These are phyloP conservation scores for Naegleria lovaniensis DNA, from an alignment of 208 protist species.

Conservation along the genomic window DNA sequence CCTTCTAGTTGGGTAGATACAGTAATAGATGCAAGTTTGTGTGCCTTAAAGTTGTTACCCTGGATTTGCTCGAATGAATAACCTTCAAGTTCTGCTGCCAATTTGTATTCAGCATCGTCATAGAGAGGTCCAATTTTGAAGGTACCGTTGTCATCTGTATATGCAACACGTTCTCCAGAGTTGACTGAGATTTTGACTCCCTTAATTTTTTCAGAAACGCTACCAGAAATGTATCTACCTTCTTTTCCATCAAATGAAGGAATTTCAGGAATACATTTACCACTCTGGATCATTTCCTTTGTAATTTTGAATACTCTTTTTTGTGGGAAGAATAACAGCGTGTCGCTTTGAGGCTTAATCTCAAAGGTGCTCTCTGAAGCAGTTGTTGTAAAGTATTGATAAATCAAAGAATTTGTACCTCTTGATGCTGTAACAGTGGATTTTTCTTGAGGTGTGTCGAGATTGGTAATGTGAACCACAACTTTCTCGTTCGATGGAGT, in stretches of 20 bases:
- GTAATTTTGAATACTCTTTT: background rate
- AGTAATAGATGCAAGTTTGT: background rate
- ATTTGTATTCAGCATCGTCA: background rate
- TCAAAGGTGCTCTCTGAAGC: background rate
- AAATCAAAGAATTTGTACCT: background rate
- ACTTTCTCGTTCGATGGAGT: background rate
- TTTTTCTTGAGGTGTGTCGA: background rate
- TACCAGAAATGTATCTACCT: background rate
- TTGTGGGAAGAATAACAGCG: background rate
- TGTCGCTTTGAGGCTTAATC: background rate
- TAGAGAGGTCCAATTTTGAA: constrained; percentile 1
- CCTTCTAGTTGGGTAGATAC: background rate
- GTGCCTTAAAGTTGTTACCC: background rate
- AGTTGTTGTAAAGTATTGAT: background rate
- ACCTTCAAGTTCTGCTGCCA: background rate
- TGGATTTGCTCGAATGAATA: background rate
- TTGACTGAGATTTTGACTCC: background rate
- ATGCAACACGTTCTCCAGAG: background rate
- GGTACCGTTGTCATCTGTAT: background rate
- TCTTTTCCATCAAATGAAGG: background rate
- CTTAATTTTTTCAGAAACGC: background rate
- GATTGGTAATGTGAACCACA: background rate
- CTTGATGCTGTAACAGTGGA: background rate
- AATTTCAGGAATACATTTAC: background rate
- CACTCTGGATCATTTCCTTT: background rate